These are phyloP conservation scores for Lotmaria passim DNA, from an alignment of 208 protist species.

Conservation along the genomic window DNA sequence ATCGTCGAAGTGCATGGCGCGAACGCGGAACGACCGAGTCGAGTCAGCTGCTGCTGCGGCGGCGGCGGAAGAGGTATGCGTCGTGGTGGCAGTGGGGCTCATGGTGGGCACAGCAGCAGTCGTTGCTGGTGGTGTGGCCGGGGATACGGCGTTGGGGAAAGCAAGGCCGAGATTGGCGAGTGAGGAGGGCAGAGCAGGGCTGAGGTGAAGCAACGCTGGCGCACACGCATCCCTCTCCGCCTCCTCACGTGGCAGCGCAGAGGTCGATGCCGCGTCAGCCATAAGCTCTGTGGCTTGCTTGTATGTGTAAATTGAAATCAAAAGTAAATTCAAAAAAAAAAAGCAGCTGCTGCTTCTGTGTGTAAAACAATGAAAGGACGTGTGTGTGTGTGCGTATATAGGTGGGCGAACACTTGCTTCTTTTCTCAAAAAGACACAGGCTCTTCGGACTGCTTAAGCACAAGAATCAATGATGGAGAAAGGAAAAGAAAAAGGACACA, in stretches of 20 bases:
- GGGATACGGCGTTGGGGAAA: neutral
- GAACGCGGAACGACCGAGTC: constrained; percentile 28
- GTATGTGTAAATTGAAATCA: neutral
- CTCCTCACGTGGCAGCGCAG: neutral
- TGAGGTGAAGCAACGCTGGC: constrained; percentile 6
- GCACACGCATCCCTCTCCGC: neutral
- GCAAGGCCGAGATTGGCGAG: neutral
- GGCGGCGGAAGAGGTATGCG: neutral
- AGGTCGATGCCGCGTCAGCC: neutral
- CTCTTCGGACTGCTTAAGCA: no score
- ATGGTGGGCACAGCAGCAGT: no score
- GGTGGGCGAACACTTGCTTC: no score
- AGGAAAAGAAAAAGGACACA: no score
- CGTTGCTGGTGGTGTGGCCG: neutral
- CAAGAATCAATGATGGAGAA: neutral
- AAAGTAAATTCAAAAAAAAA: no score
- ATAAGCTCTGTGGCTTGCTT: neutral
- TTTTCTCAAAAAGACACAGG: no score
- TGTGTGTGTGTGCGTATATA: no score
- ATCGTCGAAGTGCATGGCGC: constrained; percentile 52
- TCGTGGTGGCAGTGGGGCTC: neutral
- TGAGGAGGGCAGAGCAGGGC: constrained; percentile 2
- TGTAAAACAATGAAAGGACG: no score
- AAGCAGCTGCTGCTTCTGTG: no score
- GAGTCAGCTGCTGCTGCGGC: neutral